phyloP scores from a whole-genome alignment of 2,329 filamentous ascomycete genomes.

The Emmonsiellopsis sp. region DNA sequence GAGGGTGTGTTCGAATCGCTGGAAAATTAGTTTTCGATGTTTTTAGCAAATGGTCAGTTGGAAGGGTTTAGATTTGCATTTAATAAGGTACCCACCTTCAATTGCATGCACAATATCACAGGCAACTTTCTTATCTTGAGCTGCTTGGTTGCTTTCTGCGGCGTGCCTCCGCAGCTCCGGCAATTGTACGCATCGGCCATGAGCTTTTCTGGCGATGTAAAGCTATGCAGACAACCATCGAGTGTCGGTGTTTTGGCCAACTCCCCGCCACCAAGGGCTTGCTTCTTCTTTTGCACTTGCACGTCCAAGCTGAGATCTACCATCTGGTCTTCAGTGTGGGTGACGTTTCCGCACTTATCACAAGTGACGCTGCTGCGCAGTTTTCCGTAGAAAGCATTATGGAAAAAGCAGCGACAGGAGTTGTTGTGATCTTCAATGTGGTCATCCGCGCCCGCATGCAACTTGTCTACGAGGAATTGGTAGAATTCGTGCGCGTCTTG shows the following conservation, averaged over 20 bases:
- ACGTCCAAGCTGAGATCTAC: constrained; percentile 83
- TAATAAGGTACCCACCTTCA: constrained; percentile 55
- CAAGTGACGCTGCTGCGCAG: constrained; percentile 86
- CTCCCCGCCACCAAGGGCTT: constrained; percentile 29
- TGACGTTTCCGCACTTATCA: constrained; percentile 73
- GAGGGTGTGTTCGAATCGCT: constrained; percentile 68
- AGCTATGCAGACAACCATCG: constrained; percentile 73
- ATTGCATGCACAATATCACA: constrained; percentile 81
- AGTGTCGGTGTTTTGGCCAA: constrained; percentile 37
- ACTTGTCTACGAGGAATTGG: constrained; percentile 84
- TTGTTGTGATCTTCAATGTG: constrained; percentile 49
- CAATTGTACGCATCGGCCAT: constrained; percentile 74
- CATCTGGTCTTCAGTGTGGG: constrained; percentile 76
- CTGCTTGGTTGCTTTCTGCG: constrained; percentile 72
- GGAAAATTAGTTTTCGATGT: not conserved
- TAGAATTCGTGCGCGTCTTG: constrained; percentile 98
- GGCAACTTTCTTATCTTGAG: constrained; percentile 76
- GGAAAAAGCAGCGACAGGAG: constrained; percentile 78
- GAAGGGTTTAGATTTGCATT: not conserved
- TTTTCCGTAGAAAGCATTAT: constrained; percentile 90
- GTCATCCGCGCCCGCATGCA: constrained; percentile 69
- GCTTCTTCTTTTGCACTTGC: constrained; percentile 60
- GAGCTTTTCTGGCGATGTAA: constrained; percentile 71
- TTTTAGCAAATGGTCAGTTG: constrained; percentile 1
- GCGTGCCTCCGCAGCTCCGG: constrained; percentile 61